phyloP scores from a whole-genome alignment of 2,329 filamentous ascomycete species.

The Helminthosporium solani region DNA sequence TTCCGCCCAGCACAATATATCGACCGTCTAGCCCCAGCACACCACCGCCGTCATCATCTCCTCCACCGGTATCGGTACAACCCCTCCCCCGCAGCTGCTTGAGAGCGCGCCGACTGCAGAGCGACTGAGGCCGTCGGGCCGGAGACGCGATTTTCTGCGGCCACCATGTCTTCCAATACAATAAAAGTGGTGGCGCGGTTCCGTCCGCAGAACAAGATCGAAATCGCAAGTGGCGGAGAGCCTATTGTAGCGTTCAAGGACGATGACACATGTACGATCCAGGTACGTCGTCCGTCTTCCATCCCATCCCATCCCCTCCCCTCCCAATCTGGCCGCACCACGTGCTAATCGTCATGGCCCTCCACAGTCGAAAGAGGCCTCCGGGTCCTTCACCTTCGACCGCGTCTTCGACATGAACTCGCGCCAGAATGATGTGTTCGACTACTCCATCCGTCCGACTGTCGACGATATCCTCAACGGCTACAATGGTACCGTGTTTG shows the following conservation, averaged over 20 bases:
- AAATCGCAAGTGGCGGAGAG: slow-evolving; percentile 85
- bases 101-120: slow-evolving; percentile 14
- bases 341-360: slow-evolving; percentile 18
- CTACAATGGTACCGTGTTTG: slow-evolving; percentile 98
- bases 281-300: slow-evolving; percentile 58
- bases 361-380: slow-evolving; percentile 73
- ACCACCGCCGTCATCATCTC: too few relatives aligned
- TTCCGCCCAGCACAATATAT: background rate
- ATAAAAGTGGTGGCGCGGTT: slow-evolving; percentile 88
- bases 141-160: slow-evolving; percentile 26
- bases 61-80: too few relatives aligned
- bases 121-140: slow-evolving; percentile 38
- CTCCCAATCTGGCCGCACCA: background rate
- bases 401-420: slow-evolving; percentile 95
- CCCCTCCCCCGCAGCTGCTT: slow-evolving; percentile 8
- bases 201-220: slow-evolving; percentile 92
- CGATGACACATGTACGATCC: slow-evolving; percentile 83
- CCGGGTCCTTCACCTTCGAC: slow-evolving; percentile 88
- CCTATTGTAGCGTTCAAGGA: slow-evolving; percentile 87
- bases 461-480: slow-evolving; percentile 98
- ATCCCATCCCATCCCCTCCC: too few relatives aligned
- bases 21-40: too few relatives aligned
- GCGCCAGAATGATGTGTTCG: slow-evolving; percentile 89
- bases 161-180: slow-evolving; percentile 47
- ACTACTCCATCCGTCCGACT: slow-evolving; percentile 93